Conservation (phyloP, 2,329 filamentous ascomycete species). For the Colletotrichum sp. region DNA sequence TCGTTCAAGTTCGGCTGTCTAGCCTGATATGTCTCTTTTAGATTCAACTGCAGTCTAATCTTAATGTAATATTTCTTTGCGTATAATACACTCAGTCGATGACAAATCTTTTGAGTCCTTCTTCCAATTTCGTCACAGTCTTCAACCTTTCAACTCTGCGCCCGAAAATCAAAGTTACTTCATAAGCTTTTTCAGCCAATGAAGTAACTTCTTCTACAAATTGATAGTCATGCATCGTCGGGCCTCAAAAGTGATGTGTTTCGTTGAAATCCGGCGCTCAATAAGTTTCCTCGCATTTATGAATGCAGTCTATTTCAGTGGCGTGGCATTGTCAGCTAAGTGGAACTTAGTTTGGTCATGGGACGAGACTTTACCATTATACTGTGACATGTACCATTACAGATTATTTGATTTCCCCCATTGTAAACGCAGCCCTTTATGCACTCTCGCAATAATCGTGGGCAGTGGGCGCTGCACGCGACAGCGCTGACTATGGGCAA, state of each 20-base stretch:
- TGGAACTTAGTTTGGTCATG: rapidly evolving
- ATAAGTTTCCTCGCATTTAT: background rate
- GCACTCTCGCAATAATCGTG: background rate
- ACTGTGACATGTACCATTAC: rapidly evolving
- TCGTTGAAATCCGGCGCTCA: rapidly evolving
- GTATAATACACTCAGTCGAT: background rate
- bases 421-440: background rate
- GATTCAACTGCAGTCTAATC: background rate
- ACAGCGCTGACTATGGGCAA: rapidly evolving
- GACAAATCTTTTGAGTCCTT: rapidly evolving
- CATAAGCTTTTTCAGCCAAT: too few relatives aligned
- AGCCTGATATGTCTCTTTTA: background rate
- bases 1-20: background rate
- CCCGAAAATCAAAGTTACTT: too few relatives aligned
- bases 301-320: rapidly evolving
- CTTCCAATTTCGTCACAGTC: background rate
- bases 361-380: background rate
- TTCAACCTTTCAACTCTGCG: too few relatives aligned
- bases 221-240: too few relatives aligned
- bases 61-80: background rate
- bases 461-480: background rate
- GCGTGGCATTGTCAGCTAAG: rapidly evolving
- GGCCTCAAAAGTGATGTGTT: background rate
- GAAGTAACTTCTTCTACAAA: too few relatives aligned
- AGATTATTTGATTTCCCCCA: background rate